Base-by-base conservation (phyloP, 352 stramenopile species). In the Labyrinthula sp. region DNA sequence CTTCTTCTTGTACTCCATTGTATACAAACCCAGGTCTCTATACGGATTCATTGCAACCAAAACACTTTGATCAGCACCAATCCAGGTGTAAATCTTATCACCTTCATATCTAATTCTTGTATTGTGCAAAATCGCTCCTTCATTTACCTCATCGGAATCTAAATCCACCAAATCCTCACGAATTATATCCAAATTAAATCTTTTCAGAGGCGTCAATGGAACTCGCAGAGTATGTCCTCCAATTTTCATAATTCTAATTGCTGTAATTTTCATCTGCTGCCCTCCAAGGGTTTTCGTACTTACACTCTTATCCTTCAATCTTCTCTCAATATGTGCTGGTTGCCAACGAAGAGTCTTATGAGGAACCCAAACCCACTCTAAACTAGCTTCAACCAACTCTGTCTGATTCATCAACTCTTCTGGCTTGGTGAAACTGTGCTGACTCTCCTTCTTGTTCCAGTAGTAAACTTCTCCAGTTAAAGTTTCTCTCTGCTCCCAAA, bases 71-170 rank as follows among this genome's bases (percentile, higher is more conserved):
- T 62, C 67, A n/a, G 60, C 61, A 8, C 61, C 64, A n/a, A 75
- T 62, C 36, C 43, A 65, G 5, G 82, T 92, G 64, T 92, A 93
- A 48, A 93, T 89, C 54, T 89, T 66, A 57, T 88, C 80, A 40
- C 77, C 70, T 55, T 79, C 74, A 59, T 91, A 93, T 36, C 81
- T 71, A 54, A 83, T 69, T 33, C 78, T 76, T 12, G 91, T 56
- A 30, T 71, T 84, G 46, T 69, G 60, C 14, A 69, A 47, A 25
- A 73, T 68, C 27, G 62, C 47, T 3, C 58, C 59, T 39, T 72
- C 59, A 54, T 73, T 65, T 12, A 71, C 48, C 35, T 61, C 57
- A 34, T 66, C 58, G 14, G 43, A 31, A 6, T 31, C 31, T 5
- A 73, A 38, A 30, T 66, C 62, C 0, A 73, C 64, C 1, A 73